Evolutionary conservation across 2,329 filamentous ascomycete species (phyloP), one percentile per base, ranked within the genome.

Genomic region (Kalmusia sp.): DNA sequence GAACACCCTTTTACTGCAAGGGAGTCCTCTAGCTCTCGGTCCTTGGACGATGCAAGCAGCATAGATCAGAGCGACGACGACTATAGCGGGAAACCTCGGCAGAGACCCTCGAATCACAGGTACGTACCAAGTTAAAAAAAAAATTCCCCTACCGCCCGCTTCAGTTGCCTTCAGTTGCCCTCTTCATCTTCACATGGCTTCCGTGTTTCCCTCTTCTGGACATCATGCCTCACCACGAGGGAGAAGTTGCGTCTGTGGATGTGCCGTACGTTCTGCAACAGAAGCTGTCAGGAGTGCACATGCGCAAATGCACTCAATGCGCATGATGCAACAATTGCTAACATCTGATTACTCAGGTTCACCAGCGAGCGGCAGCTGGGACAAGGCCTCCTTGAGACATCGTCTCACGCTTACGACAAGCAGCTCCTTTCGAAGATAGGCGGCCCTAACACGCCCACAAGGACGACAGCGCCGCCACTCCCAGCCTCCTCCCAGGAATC

Each of bases 321-420:
- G n/a, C 38, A 27, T 11, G 22, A 9, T 17, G n/a, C n/a, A n/a
- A 17, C 38, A 28, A 41, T 28, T 65, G 30, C 63, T 55, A 51
- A 44, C 47, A 61, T 40, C 14, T 59, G 61, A 49, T 48, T 39
- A 48, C 37, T 58, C 68, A 85, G 83, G 65, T 73, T 86, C 50
- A 83, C 84, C 59, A 84, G 84, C 63, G 84, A 87, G 70, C 78
- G 78, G 45, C 81, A 86, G 57, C 78, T 87, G 41, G 85, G 84
- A 40, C 79, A 82, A 58, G 77, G 81, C 56, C 81, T 83, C 40
- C 79, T 86, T 34, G 80, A 84, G 59, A 80, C 78, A 51, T 86
- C 84, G 2, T 86, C 83, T 21, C 82, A 86, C 63, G 83, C 81
- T 27, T 87, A 87, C 70, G 85, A 87, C 64, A 82, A 86, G 67